Conservation (phyloP, 306 rosid species). For the Notholithocarpus densiflorus region DNA sequence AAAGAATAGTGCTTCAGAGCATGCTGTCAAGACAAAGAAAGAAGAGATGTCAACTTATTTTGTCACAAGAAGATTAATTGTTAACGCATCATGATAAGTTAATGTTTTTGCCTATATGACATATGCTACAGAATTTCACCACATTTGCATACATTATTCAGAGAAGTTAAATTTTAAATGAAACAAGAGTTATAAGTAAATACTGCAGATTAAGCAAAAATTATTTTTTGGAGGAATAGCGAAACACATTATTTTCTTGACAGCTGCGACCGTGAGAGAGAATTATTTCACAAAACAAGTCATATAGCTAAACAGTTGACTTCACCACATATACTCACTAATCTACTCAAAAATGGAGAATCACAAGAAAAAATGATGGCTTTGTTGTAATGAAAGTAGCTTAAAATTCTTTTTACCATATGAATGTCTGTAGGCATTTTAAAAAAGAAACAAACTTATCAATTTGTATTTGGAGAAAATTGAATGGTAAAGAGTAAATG, state of each 20-base stretch:
- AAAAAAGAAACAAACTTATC: no score
- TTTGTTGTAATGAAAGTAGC: not conserved
- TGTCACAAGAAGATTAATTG: not conserved
- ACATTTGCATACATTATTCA: not conserved
- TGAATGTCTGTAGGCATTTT: no score
- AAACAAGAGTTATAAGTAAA: not conserved
- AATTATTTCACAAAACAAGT: not conserved
- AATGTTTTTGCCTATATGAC: not conserved
- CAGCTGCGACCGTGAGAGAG: not conserved
- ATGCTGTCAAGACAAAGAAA: slow-evolving; percentile 30
- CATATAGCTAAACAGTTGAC: not conserved
- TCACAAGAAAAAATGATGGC: not conserved
- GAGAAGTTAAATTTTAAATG: not conserved
- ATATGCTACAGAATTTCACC: not conserved
- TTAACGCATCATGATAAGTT: not conserved
- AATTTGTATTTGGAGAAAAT: no score
- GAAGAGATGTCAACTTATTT: not conserved
- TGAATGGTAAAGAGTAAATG: no score
- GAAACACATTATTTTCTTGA: not conserved
- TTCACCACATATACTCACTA: not conserved
- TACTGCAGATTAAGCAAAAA: not conserved
- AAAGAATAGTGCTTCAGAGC: slow-evolving; percentile 55
- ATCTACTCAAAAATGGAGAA: not conserved
- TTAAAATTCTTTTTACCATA: no score
- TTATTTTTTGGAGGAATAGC: no score